Base-by-base conservation (phyloP, 306 rosid species). In the Glycine tomentella region DNA sequence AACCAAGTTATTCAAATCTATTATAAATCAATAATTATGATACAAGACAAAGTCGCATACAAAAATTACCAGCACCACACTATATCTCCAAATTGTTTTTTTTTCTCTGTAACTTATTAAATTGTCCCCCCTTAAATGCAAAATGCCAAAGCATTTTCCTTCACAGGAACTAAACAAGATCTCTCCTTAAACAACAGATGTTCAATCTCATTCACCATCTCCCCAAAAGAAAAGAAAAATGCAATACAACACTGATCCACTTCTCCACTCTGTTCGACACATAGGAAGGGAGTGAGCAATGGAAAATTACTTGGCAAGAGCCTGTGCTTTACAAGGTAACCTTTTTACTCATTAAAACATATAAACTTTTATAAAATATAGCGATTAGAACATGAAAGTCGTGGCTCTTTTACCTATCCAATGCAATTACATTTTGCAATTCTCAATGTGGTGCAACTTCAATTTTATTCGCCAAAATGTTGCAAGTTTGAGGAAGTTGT, bases 231-330 rank as follows among this genome's bases (percentile, higher is more conserved):
- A 38, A 15, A n/a, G n/a, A 46, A 50, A 25, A 25, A 25, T 1
- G 31, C 51, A 4, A 44, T 20, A 25, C 15, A 52, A 52, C 64
- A 57, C 2, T 17, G 12, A 16, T 16, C 34, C 64, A 17, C 36
- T 17, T 57, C 63, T 57, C 64, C 64, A 17, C 33, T 17, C 36
- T 57, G 36, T 17, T 57, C 16, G 15, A 73, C 78, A 73, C 9
- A 73, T 53, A 57, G 17, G 40, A 46, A 63, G 59, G 66, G 57
- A 48, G 48, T 48, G 72, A 15, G 33, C 12, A 3, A 40, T 40
- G 44, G 80, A 6, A 63, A 62, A 76, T 8, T 62, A 48, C 62
- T n/a, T 34, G n/a, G 59, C 59, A 25, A 25, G n/a, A 59, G 71
- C 25, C 0, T 42, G 34, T n/a, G n/a, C n/a, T n/a, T 13, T 2